Conservation (phyloP, 2,329 filamentous ascomycete species). For the Xylaria sp. region DNA sequence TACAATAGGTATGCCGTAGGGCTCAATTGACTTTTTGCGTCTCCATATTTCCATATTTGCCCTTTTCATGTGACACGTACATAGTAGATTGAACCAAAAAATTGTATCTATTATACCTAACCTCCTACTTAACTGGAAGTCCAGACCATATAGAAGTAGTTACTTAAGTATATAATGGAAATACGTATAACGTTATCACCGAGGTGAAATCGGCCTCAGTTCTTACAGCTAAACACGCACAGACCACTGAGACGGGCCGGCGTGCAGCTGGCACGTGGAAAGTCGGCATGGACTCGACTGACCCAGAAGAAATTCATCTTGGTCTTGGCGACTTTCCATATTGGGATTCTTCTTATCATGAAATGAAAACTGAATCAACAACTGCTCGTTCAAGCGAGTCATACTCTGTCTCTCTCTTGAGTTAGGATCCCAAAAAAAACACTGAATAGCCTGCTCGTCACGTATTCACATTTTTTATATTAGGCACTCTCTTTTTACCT, state of each 20-base stretch:
- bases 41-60: too few relatives aligned
- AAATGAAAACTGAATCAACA: slow-evolving; percentile 1
- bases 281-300: not conserved
- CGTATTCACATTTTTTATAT: not conserved
- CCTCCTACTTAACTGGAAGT: too few relatives aligned
- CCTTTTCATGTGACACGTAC: too few relatives aligned
- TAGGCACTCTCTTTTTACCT: not conserved
- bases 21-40: too few relatives aligned
- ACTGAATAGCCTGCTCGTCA: not conserved
- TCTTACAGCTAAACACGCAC: not conserved
- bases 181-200: too few relatives aligned
- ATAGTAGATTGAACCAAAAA: too few relatives aligned
- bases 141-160: too few relatives aligned
- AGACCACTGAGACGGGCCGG: not conserved
- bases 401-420: not conserved
- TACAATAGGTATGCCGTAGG: too few relatives aligned
- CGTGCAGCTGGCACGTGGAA: slow-evolving; percentile 13
- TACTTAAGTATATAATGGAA: too few relatives aligned
- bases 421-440: not conserved
- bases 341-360: not conserved
- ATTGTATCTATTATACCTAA: too few relatives aligned
- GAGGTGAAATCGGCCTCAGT: not conserved
- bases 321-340: slow-evolving; percentile 18
- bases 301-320: slow-evolving; percentile 22
- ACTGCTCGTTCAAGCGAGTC: not conserved